Evolutionary conservation across 805 yeast genomes (phyloP).

Genomic region (Ogataea trehaloabstinens): DNA sequence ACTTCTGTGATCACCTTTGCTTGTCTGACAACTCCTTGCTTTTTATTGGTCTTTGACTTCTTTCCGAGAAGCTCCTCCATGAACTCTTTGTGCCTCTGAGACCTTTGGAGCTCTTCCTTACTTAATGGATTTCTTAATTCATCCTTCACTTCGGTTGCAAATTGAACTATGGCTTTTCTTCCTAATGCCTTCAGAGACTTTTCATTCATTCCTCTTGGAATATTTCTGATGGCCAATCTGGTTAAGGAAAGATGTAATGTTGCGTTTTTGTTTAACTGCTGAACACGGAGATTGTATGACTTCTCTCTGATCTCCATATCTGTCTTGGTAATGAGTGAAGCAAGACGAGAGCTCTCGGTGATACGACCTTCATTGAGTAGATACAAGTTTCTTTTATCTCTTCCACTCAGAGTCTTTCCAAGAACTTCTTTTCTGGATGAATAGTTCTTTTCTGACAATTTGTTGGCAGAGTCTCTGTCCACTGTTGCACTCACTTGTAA

Average conservation of each 20-base stretch:
- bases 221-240: constrained; percentile 88
- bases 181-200: constrained; percentile 89
- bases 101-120: constrained; percentile 83
- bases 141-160: constrained; percentile 83
- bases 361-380: constrained; percentile 93
- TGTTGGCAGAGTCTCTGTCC: constrained; percentile 77
- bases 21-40: constrained; percentile 91
- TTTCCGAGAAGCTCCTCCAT: constrained; percentile 32
- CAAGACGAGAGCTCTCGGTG: constrained; percentile 74
- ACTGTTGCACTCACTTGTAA: constrained; percentile 82
- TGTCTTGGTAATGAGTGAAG: constrained; percentile 59
- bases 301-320: constrained; percentile 88
- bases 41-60: constrained; percentile 54
- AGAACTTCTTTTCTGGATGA: constrained; percentile 67
- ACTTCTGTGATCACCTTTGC: constrained; percentile 92
- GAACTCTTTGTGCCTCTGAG: constrained; percentile 59
- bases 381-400: constrained; percentile 81
- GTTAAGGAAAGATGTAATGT: constrained; percentile 90
- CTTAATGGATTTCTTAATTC: constrained; percentile 77
- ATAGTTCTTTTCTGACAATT: constrained; percentile 70
- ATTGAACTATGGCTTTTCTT: constrained; percentile 90
- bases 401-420: constrained; percentile 78
- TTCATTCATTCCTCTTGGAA: constrained; percentile 89
- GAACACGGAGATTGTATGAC: constrained; percentile 80
- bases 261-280: constrained; percentile 88